Evolutionary conservation across 2,329 filamentous ascomycete genomes (phyloP), one percentile per base, ranked within the genome.

Genomic region (Ilyonectria robusta): DNA sequence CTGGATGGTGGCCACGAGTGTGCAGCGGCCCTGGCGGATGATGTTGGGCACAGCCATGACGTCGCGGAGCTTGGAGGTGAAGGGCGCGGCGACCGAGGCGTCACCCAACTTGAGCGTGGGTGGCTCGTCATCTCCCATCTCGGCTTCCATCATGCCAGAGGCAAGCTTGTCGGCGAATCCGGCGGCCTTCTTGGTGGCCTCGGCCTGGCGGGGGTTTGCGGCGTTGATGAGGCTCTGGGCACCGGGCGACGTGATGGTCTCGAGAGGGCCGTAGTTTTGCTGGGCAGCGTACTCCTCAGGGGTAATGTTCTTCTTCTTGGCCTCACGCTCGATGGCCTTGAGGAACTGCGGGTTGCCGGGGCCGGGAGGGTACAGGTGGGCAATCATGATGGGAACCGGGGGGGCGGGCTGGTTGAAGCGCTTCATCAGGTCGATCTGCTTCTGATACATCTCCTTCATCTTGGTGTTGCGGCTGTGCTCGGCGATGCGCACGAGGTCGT

Each of bases 371-470:
- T 97, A 99, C 33, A 99, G 85, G 79, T 99, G 96, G 31, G 96
- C 96, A 74, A 99, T 97, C 75, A 94, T 86, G 66, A 91, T 84
- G n/a, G 96, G 96, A 1, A 98, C 93, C 1, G 96, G 96, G n/a
- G 96, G 96, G 2, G 90, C 81, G 15, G 95, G 94, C 81, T 98
- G 95, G 80, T 97, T 97, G 88, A 98, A 99, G 70, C 95, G 90
- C 78, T 92, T 89, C 94, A 99, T 98, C 80, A 99, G 87, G 53
- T 91, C 86, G 63, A 93, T 88, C 81, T 99, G 96, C 86, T 99
- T 98, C 84, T 98, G 94, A 80, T 99, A 99, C 71, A 99, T 89
- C 72, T 98, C 95, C 87, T 98, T 98, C 93, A 99, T 97, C 87
- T 94, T 97, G 46, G 92, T 97, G 81, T 94, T 97, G 74, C 96